These are phyloP conservation scores for Polygonum maritimum DNA, from an alignment of 148 eudicot genomes.

Conservation along the genomic window DNA sequence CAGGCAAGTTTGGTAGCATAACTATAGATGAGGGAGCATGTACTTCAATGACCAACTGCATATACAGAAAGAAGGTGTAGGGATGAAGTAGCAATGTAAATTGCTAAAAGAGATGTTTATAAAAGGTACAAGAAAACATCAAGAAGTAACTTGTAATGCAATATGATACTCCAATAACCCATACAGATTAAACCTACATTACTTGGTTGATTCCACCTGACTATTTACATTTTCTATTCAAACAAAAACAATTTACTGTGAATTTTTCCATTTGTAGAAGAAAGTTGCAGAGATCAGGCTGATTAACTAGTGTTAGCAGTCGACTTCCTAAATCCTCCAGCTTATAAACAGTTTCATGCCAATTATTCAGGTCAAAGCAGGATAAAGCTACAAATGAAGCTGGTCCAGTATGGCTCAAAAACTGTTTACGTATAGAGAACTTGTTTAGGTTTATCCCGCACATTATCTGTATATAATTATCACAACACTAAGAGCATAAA, in stretches of 20 bases:
- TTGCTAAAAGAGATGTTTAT: neutral
- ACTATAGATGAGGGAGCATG: slow-evolving; percentile 62
- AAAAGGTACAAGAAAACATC: slow-evolving; percentile 6
- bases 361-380: neutral
- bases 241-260: neutral
- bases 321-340: neutral
- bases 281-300: neutral
- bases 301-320: neutral
- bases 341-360: neutral
- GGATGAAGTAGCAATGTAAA: slow-evolving; percentile 5
- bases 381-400: neutral
- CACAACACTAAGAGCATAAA: neutral
- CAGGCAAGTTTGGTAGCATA: slow-evolving; percentile 70
- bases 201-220: neutral
- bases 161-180: neutral
- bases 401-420: neutral
- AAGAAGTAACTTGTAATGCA: neutral
- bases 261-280: neutral
- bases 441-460: neutral
- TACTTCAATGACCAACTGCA: slow-evolving; percentile 63
- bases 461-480: neutral
- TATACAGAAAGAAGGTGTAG: neutral
- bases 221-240: neutral
- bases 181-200: neutral
- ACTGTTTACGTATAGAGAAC: neutral